These are phyloP conservation scores for Aspergillus texensis DNA, from an alignment of 2,329 filamentous ascomycete genomes.

Conservation along the genomic window DNA sequence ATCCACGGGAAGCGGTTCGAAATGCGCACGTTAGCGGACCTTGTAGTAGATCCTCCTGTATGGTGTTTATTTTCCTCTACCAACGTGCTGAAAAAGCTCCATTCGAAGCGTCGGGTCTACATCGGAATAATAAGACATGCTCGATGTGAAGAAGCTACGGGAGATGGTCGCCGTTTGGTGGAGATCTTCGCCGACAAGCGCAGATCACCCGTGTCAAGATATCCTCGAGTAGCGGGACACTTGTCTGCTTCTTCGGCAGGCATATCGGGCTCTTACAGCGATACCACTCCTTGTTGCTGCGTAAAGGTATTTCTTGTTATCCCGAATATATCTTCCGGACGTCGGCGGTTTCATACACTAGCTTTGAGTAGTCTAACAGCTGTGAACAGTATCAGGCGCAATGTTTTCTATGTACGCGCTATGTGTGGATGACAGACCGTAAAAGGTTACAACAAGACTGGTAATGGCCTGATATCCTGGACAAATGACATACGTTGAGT, in stretches of 20 bases:
- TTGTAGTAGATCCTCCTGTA: not conserved
- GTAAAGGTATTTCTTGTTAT: not conserved
- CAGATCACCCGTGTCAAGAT: not conserved
- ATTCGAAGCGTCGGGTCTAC: not conserved
- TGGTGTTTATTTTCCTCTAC: not conserved
- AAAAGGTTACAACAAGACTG: not conserved
- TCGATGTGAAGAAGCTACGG: not conserved
- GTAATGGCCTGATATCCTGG: not conserved
- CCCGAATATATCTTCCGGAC: not conserved
- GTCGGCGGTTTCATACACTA: not conserved
- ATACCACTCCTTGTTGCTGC: not conserved
- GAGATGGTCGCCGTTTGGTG: not conserved
- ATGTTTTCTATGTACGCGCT: not conserved
- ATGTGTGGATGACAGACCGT: not conserved
- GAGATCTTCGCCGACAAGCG: not conserved
- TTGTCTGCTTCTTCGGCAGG: not conserved
- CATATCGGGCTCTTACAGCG: not conserved
- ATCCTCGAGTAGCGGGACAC: not conserved
- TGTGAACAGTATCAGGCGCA: not conserved
- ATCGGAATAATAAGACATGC: not conserved
- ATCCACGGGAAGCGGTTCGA: not conserved
- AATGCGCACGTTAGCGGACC: not conserved
- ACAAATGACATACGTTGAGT: not conserved
- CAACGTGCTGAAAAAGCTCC: not conserved
- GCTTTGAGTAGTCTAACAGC: not conserved